Percentiles rank a stretch among this genome's conserved stretches.
phyloP scores from a whole-genome alignment of 2,329 filamentous ascomycete genomes.

The Camillea tinctor region DNA sequence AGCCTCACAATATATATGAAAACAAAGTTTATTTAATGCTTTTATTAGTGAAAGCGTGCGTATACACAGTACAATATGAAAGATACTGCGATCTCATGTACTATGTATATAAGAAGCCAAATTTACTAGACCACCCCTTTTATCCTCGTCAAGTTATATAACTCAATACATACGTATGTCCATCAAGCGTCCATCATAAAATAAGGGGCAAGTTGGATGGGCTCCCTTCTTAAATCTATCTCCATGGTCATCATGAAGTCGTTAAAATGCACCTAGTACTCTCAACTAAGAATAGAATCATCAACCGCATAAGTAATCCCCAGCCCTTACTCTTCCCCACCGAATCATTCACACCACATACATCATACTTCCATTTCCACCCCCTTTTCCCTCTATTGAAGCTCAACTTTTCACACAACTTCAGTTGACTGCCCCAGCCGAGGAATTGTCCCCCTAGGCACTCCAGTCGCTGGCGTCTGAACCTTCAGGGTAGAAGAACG shows the following conservation, averaged over 20 bases:
- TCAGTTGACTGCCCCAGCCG: not conserved
- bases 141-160: not conserved
- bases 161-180: not conserved
- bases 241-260: not conserved
- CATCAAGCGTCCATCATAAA: not conserved
- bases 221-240: not conserved
- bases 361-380: too few species aligned
- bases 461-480: slow-evolving; percentile 43
- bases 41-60: not conserved
- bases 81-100: not conserved
- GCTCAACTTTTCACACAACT: not conserved
- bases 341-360: not conserved
- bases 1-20: too few species aligned
- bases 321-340: not conserved
- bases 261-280: not conserved
- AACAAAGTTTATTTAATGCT: slow-evolving; percentile 4
- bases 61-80: not conserved
- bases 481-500: slow-evolving; percentile 63
- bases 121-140: slow-evolving; percentile 9
- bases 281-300: not conserved
- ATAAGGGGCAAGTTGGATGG: not conserved
- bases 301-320: not conserved
- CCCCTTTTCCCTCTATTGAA: too few species aligned
- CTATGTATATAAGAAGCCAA: slow-evolving; percentile 8
- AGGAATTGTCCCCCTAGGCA: slow-evolving; percentile 13